Base-by-base conservation (phyloP, 2,329 filamentous ascomycete species). In the Stachybotrys elegans region DNA sequence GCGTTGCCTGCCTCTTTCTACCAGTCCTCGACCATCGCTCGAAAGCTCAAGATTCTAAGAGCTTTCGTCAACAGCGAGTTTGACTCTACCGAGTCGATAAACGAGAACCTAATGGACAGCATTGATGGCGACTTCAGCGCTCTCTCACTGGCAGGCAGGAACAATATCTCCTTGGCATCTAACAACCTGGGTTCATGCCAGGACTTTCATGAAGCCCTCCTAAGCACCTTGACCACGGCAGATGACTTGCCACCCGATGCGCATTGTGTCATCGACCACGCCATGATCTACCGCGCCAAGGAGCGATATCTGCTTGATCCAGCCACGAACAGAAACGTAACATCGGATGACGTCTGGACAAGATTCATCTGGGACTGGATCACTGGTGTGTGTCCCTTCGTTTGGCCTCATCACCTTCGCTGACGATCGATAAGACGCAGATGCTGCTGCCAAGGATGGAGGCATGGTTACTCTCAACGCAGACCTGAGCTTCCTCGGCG, bases 351-450 rank as follows among this genome's bases (percentile, higher is more conserved):
- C 55, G 79, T 78, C 22, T 88, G 86, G 79, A 69, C 92, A n/a
- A 76, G 81, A 45, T 84, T 86, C 44, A 69, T 87, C n/a, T 94
- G 88, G 88, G 78, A 81, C 38, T 88, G 86, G 73, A 72, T 91
- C 39, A 73, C 78, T 46, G 80, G 85, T 81, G 57, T 57, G 70
- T 73, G 12, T 29, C 12, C 17, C 12, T 23, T 22, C 13, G 14
- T 19, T n/a, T 6, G 14, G 29, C 7, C 13, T 9, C n/a, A 27
- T 29, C 11, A 12, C 12, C 13, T 6, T 39, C 20, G 11, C n/a
- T 19, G 9, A 19, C 22, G 22, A 23, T 17, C 19, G 21, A 27
- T 19, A 6, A 22, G 11, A 37, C 25, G 32, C 49, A 79, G 81
- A 78, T 48, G 81, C 82, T 2, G 79, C 81, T 22, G 80, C 83